phyloP scores from a whole-genome alignment of 2,329 filamentous ascomycete species.

The Diaporthe batatas region DNA sequence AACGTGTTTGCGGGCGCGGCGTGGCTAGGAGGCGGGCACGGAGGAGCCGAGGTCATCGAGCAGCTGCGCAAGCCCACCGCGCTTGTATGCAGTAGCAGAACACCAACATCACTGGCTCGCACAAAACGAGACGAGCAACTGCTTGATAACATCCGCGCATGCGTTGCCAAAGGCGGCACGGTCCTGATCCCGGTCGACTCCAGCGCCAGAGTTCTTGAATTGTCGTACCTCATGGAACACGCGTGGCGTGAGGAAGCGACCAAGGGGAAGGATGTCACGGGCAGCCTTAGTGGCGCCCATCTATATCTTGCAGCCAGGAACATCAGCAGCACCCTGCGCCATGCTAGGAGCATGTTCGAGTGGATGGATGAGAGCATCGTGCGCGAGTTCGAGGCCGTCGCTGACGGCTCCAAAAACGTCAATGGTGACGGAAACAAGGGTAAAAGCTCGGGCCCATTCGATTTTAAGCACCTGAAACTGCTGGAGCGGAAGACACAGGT shows the following conservation, averaged over 20 bases:
- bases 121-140: constrained; percentile 88
- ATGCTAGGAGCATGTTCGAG: constrained; percentile 95
- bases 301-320: constrained; percentile 90
- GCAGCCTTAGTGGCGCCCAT: constrained; percentile 64
- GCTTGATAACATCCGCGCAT: constrained; percentile 83
- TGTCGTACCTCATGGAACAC: constrained; percentile 93
- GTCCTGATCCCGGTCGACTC: constrained; percentile 96
- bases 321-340: constrained; percentile 88
- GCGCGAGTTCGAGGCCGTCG: constrained; percentile 86
- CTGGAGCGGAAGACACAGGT: constrained; percentile 87
- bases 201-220: constrained; percentile 91
- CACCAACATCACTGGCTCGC: constrained; percentile 76
- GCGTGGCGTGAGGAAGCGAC: constrained; percentile 81
- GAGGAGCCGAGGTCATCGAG: constrained; percentile 92
- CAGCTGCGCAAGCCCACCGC: constrained; percentile 94
- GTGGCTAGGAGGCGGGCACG: constrained; percentile 81
- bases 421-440: constrained; percentile 62
- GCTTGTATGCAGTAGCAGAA: constrained; percentile 89
- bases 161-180: constrained; percentile 85
- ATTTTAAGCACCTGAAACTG: constrained; percentile 87
- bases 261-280: constrained; percentile 58
- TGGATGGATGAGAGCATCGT: constrained; percentile 99
- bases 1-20: constrained; percentile 94
- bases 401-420: constrained; percentile 62
- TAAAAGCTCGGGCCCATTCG: constrained; percentile 80